phyloP scores from a whole-genome alignment of 164 flowering plant species.

The Aristolochia californica region DNA sequence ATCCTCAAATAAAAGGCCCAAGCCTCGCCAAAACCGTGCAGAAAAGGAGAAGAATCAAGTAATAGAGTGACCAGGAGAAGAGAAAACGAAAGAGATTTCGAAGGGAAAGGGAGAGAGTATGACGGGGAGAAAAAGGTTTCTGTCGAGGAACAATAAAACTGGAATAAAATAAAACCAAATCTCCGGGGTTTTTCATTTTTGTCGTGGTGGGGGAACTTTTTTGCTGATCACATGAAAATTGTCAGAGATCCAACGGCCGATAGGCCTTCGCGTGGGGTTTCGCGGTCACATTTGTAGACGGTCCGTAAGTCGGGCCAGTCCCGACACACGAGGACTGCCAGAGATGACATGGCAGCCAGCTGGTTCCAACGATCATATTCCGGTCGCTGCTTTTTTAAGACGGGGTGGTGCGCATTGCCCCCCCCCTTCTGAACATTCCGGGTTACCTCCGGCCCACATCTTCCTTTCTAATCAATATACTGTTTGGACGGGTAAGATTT shows the following conservation, averaged over 20 bases:
- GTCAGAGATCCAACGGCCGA: slow-evolving; percentile 13
- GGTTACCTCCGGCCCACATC: too few species aligned
- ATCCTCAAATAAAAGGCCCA: not conserved
- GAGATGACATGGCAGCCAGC: slow-evolving; percentile 16
- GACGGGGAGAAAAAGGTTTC: too few species aligned
- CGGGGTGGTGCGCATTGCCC: not conserved
- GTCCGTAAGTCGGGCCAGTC: not conserved
- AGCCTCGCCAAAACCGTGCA: not conserved
- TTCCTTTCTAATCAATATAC: too few species aligned
- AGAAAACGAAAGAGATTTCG: not conserved
- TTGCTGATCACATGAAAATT: not conserved
- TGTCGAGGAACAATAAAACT: too few species aligned
- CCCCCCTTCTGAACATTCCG: too few species aligned
- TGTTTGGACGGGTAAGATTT: too few species aligned
- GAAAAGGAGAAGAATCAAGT: not conserved
- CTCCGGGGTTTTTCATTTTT: not conserved
- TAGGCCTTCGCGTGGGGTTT: not conserved
- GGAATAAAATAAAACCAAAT: not conserved
- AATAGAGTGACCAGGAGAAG: not conserved
- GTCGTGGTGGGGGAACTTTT: slow-evolving; percentile 2
- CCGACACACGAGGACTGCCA: not conserved
- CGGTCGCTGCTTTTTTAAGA: slow-evolving; percentile 6
- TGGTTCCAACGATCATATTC: slow-evolving; percentile 31
- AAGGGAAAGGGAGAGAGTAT: not conserved
- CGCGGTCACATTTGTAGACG: not conserved